Evolutionary conservation across 1,284 basidiomycete genomes (phyloP).

Genomic region (Rhodotorula sp.): DNA sequence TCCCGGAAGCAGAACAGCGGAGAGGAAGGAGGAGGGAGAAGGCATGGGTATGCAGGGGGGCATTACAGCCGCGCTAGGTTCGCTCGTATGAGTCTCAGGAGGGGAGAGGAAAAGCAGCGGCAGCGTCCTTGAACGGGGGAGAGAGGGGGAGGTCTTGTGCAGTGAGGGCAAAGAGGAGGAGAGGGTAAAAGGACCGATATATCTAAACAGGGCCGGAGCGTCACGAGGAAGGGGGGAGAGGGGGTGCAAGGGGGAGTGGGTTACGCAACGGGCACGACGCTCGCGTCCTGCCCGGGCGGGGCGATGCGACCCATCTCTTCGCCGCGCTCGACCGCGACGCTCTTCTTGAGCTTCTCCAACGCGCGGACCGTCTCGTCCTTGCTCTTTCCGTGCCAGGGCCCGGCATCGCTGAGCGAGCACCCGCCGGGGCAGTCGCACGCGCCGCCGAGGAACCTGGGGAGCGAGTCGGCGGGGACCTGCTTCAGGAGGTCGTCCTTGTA

Average conservation of each 20-base stretch:
- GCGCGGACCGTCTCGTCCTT: conserved; percentile 16
- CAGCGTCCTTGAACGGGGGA: background rate
- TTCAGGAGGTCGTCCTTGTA: conserved; percentile 68
- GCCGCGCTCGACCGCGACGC: conserved; percentile 28
- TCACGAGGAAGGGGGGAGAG: background rate
- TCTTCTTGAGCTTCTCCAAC: conserved; percentile 26
- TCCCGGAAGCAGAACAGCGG: background rate
- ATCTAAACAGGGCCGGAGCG: background rate
- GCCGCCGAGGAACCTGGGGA: conserved; percentile 86
- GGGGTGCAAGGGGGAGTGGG: no score
- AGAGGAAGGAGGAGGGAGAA: background rate
- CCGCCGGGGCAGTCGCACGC: conserved; percentile 74
- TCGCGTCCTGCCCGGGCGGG: conserved; percentile 15
- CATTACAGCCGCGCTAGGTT: background rate
- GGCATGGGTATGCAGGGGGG: background rate
- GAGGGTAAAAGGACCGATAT: background rate
- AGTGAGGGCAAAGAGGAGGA: background rate
- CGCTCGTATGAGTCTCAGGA: background rate
- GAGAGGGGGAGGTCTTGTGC: background rate
- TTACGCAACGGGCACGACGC: conserved; percentile 10
- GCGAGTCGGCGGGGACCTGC: conserved; percentile 79
- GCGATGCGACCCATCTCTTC: conserved; percentile 24
- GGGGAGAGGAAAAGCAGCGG: background rate
- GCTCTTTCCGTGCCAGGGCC: conserved; percentile 76
- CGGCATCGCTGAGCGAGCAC: conserved; percentile 85